These are phyloP conservation scores for Arctostaphylos glauca DNA, from an alignment of 148 eudicot species.

Conservation along the genomic window DNA sequence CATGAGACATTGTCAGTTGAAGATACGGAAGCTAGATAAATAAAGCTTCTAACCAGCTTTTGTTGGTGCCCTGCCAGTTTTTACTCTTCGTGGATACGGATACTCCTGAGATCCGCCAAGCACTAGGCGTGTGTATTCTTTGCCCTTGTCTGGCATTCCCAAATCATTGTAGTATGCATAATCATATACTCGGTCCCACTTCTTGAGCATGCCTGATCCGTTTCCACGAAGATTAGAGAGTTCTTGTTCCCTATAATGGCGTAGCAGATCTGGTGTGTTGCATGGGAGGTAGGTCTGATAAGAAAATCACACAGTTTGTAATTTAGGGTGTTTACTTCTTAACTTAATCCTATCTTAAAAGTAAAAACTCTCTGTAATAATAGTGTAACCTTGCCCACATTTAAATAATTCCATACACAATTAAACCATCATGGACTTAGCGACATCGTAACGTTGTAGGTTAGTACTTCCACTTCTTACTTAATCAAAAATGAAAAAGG, in stretches of 20 bases:
- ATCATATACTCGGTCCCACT: slow-evolving; percentile 89
- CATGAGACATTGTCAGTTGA: background rate
- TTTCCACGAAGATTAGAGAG: slow-evolving; percentile 72
- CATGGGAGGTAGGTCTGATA: slow-evolving; percentile 66
- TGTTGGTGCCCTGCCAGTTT: slow-evolving; percentile 71
- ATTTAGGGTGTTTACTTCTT: slow-evolving; percentile 7
- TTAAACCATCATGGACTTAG: background rate
- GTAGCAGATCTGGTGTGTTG: slow-evolving; percentile 66
- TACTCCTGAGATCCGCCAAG: slow-evolving; percentile 71
- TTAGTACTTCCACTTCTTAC: background rate
- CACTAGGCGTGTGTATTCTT: slow-evolving; percentile 54
- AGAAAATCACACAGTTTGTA: background rate
- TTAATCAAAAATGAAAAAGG: background rate
- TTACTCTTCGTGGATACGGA: slow-evolving; percentile 80
- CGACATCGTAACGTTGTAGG: background rate
- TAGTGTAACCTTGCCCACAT: background rate
- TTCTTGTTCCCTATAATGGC: slow-evolving; percentile 68
- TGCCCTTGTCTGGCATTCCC: slow-evolving; percentile 74
- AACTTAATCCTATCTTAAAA: background rate
- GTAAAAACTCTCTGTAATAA: background rate
- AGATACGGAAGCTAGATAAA: background rate
- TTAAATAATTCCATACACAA: background rate
- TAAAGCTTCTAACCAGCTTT: slow-evolving; percentile 44
- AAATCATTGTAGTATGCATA: slow-evolving; percentile 82
- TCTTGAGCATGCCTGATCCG: slow-evolving; percentile 61